Conservation (phyloP, 441 rosid species). For the Pelargonium cotyledonis region DNA sequence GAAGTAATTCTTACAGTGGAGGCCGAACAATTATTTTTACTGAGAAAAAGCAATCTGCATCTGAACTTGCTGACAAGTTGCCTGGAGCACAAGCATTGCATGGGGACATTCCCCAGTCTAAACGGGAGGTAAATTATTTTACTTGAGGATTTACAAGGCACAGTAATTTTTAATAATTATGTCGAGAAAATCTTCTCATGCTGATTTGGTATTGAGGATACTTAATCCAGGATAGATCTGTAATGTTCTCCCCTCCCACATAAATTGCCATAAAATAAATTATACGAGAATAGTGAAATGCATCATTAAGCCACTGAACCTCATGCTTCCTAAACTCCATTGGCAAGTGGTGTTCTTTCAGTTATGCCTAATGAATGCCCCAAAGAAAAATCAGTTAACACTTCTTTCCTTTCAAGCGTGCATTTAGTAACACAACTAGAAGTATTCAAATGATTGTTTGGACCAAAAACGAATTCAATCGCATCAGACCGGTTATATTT, state of each 20-base stretch:
- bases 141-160: neutral
- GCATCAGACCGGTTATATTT: no score
- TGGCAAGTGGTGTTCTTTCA: neutral
- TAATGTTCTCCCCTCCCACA: no score
- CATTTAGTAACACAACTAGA: no score
- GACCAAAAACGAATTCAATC: no score
- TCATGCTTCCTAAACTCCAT: neutral
- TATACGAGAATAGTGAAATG: neutral
- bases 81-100: constrained; percentile 81
- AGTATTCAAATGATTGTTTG: no score
- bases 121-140: constrained; percentile 61
- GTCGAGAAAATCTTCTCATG: neutral
- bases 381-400: neutral
- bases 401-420: neutral
- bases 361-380: neutral
- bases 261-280: no score
- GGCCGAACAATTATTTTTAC: constrained; percentile 91
- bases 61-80: constrained; percentile 71
- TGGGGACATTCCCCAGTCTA: constrained; percentile 86
- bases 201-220: neutral
- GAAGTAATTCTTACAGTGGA: constrained; percentile 42
- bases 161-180: neutral
- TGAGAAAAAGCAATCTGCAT: constrained; percentile 76
- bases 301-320: neutral
- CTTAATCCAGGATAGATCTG: neutral